Base-by-base conservation (phyloP, 139 green algal species). In the Mesotaenium endlicherianum region DNA sequence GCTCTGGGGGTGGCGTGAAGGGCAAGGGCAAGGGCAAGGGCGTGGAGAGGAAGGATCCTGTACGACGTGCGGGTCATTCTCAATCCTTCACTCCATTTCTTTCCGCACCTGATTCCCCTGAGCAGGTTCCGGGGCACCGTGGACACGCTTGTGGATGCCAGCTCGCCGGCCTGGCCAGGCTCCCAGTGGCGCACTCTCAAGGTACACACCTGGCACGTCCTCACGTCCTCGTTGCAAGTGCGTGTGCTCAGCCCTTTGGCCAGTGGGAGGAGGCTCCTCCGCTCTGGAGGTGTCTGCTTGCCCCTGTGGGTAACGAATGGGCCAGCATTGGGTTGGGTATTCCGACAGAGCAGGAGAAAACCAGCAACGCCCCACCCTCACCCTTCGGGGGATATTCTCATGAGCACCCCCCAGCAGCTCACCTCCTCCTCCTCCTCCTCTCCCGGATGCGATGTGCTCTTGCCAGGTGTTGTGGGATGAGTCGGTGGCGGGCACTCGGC, bases 101-200 rank as follows among this genome's bases (percentile, higher is more conserved):
- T 64, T 64, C 26, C 26, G 53, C 26, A 20, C 26, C 26, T 64
- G 26, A 34, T 64, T 64, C 20, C 26, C 26, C 26, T 64, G 53
- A 64, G 60, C 60, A 72, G 60, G 11, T 72, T 72, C 43, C 60
- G 60, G 43, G 60, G 60, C 6, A 47, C 60, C 36, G 11, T 72
- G 6, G 11, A 47, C 8, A 72, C 36, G 8, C 41, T 72, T 14
- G 60, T 36, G 6, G 60, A 72, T 14, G 60, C 60, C 6, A 38
- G 43, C 43, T 38, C 60, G 60, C 8, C 11, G 6, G 5, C 8
- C 5, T 72, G 60, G 60, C 60, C 60, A 11, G 5, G 43, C 60
- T 72, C 60, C 5, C 60, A 47, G 36, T 72, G 60, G 60, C 6
- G 60, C 8, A 47, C 60, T 6, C 11, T 72, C 5, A 72, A 72